Percentiles rank a stretch among this genome's conserved stretches.
These are phyloP conservation scores for Picea mariana DNA, from an alignment of 83 land plant species.

Conservation along the genomic window DNA sequence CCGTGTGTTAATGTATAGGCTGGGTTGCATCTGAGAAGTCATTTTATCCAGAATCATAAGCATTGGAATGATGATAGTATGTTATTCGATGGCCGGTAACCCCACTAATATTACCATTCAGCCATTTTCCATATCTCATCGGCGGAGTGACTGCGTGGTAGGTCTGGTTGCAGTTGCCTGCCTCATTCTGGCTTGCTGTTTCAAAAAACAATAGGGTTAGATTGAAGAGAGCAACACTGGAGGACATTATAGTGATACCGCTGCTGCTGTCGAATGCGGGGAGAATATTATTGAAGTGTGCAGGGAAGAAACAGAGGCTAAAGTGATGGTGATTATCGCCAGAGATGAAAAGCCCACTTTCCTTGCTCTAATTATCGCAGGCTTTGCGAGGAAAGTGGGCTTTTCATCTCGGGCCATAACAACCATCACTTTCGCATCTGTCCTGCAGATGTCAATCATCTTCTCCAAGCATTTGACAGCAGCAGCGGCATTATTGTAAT, in stretches of 20 bases:
- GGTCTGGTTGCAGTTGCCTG: slow-evolving; percentile 36
- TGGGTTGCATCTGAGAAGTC: too few species aligned
- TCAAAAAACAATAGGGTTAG: slow-evolving; percentile 24
- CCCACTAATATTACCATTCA: too few species aligned
- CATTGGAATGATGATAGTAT: too few species aligned
- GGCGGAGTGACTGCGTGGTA: slow-evolving; percentile 52
- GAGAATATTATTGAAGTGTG: not conserved
- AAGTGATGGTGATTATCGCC: not conserved
- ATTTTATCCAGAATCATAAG: too few species aligned
- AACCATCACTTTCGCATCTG: not conserved
- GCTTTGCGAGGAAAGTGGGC: not conserved
- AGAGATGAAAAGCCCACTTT: not conserved
- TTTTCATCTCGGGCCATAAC: not conserved
- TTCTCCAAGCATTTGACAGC: not conserved
- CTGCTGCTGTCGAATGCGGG: not conserved
- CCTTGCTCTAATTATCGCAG: not conserved
- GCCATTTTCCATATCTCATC: slow-evolving; percentile 43
- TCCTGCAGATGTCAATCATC: not conserved
- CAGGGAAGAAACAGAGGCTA: not conserved
- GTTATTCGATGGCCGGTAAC: too few species aligned
- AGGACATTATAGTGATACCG: too few species aligned
- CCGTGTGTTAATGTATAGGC: too few species aligned
- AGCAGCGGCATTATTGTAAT: too few species aligned
- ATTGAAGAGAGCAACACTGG: not conserved
- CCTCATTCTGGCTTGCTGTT: slow-evolving; percentile 44